A percentile compares a stretch with the other conserved stretches of the same genome.
These are phyloP conservation scores for Neofusicoccum kwambonambiense DNA, from an alignment of 2,329 filamentous ascomycete species.

Conservation along the genomic window DNA sequence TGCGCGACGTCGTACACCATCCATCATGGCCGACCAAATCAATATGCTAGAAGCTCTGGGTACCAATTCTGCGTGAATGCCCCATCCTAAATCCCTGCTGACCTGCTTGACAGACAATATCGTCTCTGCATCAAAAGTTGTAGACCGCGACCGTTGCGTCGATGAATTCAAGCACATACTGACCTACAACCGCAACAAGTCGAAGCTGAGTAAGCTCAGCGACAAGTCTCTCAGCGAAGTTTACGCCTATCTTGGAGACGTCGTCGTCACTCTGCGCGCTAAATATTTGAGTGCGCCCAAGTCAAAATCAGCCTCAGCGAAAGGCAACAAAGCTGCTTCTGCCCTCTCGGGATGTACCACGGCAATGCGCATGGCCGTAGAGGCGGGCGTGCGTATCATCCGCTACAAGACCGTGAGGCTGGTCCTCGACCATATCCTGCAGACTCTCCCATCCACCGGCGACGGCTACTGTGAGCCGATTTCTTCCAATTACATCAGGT, in stretches of 20 bases:
- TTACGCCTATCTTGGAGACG: conserved; percentile 54
- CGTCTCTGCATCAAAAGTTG: conserved; percentile 24
- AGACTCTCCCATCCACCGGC: conserved; percentile 64
- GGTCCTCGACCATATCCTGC: conserved; percentile 76
- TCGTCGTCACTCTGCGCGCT: not conserved
- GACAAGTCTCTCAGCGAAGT: conserved; percentile 81
- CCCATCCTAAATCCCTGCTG: not conserved
- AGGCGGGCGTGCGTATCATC: conserved; percentile 66
- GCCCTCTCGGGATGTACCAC: conserved; percentile 69
- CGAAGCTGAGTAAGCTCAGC: conserved; percentile 51
- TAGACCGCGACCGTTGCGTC: conserved; percentile 52
- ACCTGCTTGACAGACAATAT: not conserved
- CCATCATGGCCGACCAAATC: not conserved
- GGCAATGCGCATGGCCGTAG: conserved; percentile 69
- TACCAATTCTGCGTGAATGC: not conserved
- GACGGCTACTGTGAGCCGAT: conserved; percentile 68
- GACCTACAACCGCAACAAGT: conserved; percentile 50
- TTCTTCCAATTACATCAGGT: conserved; percentile 74
- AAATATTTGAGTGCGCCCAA: not conserved
- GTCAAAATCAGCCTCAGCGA: not conserved
- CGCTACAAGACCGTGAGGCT: conserved; percentile 75
- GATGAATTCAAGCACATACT: conserved; percentile 58
- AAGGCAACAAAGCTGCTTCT: conserved; percentile 19
- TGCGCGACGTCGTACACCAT: not conserved
- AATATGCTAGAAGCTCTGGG: not conserved